A percentile compares a stretch with the other conserved stretches of the same genome.
Conservation (phyloP, 164 flowering plant genomes). For the Stephania cephalantha region DNA sequence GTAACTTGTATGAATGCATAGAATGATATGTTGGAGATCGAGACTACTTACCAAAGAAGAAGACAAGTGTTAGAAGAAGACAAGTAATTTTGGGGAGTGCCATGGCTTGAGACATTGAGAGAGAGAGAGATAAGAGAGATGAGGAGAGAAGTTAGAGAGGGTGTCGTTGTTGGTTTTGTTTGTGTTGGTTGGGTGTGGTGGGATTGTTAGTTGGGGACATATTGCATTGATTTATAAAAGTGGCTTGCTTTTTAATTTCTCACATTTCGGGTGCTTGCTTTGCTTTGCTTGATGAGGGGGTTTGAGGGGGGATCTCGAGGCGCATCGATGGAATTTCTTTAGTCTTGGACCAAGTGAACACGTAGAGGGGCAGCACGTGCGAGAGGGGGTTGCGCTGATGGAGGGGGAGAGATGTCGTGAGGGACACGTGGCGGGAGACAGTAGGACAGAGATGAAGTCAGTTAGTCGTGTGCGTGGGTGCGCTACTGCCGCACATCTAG, state of each 20-base stretch:
- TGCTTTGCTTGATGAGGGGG: no score
- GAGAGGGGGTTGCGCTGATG: no score
- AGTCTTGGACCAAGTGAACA: no score
- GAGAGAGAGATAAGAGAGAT: no score
- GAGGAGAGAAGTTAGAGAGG: constrained; percentile 2
- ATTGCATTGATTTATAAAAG: no score
- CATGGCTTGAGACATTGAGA: not conserved
- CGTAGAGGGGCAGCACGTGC: no score
- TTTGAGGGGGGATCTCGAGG: no score
- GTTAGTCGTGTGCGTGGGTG: not conserved
- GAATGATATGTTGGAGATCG: not conserved
- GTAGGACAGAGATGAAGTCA: not conserved
- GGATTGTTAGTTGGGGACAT: not conserved
- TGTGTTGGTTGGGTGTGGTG: not conserved
- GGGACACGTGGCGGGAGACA: not conserved
- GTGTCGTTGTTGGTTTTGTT: constrained; percentile 2
- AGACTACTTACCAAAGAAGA: constrained; percentile 4
- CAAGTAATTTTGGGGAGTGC: not conserved
- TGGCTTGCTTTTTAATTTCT: no score
- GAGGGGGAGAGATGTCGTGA: no score
- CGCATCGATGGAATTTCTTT: no score
- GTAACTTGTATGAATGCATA: not conserved
- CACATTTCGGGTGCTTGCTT: no score
- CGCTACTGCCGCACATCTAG: no score
- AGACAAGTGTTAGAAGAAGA: constrained; percentile 6